These are phyloP conservation scores for Trematosphaeria pertusa DNA, from an alignment of 2,329 filamentous ascomycete species.

Conservation along the genomic window DNA sequence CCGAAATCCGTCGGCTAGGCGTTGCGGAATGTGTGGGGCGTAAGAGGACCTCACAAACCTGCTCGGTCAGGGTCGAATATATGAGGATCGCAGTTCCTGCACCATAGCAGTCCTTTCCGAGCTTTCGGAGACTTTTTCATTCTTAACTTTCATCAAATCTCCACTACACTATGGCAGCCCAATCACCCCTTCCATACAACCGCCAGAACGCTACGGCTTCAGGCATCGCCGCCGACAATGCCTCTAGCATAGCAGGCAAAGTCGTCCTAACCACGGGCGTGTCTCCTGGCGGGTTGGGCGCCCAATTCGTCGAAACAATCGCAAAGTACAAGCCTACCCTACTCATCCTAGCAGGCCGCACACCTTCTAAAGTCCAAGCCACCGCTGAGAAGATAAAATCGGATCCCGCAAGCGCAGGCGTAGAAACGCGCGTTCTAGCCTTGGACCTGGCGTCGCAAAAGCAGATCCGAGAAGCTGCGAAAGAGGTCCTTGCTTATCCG, in stretches of 20 bases:
- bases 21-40: too few relatives aligned
- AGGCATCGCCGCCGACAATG: constrained; percentile 49
- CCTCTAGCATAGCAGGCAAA: constrained; percentile 54
- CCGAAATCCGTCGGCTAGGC: too few relatives aligned
- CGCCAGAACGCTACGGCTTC: constrained; percentile 30
- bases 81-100: too few relatives aligned
- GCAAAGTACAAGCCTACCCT: constrained; percentile 35
- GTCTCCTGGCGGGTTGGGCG: constrained; percentile 36
- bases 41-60: too few relatives aligned
- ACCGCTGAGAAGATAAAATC: constrained; percentile 47
- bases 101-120: too few relatives aligned
- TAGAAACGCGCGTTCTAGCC: constrained; percentile 38
- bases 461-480: constrained; percentile 44
- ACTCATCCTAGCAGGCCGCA: constrained; percentile 51
- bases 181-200: constrained; percentile 28
- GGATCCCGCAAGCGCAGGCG: constrained; percentile 35
- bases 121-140: too few relatives aligned
- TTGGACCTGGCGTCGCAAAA: constrained; percentile 49
- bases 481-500: constrained; percentile 32
- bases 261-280: constrained; percentile 48
- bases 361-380: constrained; percentile 47
- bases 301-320: constrained; percentile 34
- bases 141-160: too few relatives aligned
- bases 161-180: constrained; percentile 1
- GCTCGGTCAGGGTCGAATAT: too few relatives aligned